A percentile compares a stretch with the other conserved stretches of the same genome.
These are phyloP conservation scores for Magnolia sinica DNA, from an alignment of 164 flowering plant species.

Conservation along the genomic window DNA sequence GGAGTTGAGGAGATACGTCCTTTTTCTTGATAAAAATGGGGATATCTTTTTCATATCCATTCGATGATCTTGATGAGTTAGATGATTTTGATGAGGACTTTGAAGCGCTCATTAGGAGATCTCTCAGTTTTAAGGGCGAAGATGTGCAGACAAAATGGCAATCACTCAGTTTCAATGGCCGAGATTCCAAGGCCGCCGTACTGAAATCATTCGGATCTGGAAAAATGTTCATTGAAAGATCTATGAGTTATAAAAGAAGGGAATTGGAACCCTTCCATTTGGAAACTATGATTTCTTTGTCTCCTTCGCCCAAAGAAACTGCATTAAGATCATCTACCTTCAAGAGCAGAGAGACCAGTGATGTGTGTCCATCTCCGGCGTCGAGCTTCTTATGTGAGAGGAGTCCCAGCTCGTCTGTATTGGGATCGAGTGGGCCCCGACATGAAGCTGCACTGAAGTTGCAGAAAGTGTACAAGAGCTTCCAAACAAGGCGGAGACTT, in stretches of 20 bases:
- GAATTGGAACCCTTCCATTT: constrained; percentile 18
- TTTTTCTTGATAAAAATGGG: constrained; percentile 47
- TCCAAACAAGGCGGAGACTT: constrained; percentile 77
- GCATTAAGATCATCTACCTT: constrained; percentile 7
- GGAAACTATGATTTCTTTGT: constrained; percentile 37
- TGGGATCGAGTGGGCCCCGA: constrained; percentile 34
- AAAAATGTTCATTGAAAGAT: constrained; percentile 31
- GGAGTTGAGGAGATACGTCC: neutral
- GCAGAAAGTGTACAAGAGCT: constrained; percentile 96
- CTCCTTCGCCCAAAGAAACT: constrained; percentile 12
- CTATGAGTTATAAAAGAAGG: constrained; percentile 48
- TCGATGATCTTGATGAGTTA: constrained; percentile 30
- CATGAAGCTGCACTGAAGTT: constrained; percentile 79
- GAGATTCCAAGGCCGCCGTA: constrained; percentile 39
- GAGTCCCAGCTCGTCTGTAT: constrained; percentile 12
- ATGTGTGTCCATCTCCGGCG: constrained; percentile 4
- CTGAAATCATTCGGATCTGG: constrained; percentile 28
- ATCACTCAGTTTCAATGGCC: constrained; percentile 54
- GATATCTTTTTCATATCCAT: constrained; percentile 51
- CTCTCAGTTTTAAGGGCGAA: constrained; percentile 48
- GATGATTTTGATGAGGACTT: constrained; percentile 39
- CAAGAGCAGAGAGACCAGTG: constrained; percentile 10
- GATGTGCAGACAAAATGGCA: constrained; percentile 34
- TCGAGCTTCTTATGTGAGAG: constrained; percentile 17
- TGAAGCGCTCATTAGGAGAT: constrained; percentile 51